phyloP scores from a whole-genome alignment of 306 rosid genomes.

The Cucurbita maxima region DNA sequence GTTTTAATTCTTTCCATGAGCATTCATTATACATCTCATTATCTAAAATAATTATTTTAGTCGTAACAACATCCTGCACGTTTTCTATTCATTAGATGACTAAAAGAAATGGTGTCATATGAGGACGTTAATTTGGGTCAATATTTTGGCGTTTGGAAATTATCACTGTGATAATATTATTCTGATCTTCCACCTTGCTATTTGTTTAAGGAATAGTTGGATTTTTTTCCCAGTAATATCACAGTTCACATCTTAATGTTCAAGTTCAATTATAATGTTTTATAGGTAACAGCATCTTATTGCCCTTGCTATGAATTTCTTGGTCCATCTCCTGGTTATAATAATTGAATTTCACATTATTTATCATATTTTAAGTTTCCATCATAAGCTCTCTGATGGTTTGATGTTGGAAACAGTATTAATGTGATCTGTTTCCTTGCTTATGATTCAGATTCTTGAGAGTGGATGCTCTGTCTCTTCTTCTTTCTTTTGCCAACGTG shows the following conservation, averaged over 20 bases:
- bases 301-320: not conserved
- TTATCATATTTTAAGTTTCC: not conserved
- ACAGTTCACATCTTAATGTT: not conserved
- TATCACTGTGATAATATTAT: not conserved
- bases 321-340: not conserved
- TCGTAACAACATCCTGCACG: not conserved
- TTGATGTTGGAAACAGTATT: not conserved
- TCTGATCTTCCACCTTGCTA: not conserved
- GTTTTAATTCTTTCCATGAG: not conserved
- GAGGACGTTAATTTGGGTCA: not conserved
- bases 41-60: not conserved
- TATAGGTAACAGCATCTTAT: not conserved
- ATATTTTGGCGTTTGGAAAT: not conserved
- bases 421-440: conserved; percentile 1
- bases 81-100: not conserved
- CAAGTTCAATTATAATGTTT: not conserved
- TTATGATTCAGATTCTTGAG: conserved; percentile 58
- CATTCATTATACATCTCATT: not conserved
- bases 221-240: not conserved
- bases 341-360: not conserved
- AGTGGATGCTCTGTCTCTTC: conserved; percentile 72
- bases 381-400: not conserved
- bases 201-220: not conserved
- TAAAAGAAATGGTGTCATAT: not conserved
- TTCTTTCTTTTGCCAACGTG: conserved; percentile 76